Evolutionary conservation across 768 basidiomycete genomes (phyloP).

Genomic region (Xerocomellus intermedius): DNA sequence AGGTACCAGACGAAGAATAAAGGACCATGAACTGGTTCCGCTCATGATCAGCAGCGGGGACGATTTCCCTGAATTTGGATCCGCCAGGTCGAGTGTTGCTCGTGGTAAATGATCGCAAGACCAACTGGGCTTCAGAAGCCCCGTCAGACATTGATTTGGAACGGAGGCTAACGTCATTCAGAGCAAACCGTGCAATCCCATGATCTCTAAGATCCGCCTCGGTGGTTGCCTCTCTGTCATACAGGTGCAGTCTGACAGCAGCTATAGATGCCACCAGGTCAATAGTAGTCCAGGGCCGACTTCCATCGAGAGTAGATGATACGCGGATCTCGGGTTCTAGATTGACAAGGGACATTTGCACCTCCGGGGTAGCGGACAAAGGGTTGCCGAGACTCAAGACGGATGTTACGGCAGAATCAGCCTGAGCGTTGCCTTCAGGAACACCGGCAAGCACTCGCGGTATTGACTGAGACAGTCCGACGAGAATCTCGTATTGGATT

Average conservation of each 20-base stretch:
- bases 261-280: constrained; percentile 73
- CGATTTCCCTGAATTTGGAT: constrained; percentile 90
- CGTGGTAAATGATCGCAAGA: constrained; percentile 90
- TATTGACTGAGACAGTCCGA: constrained; percentile 65
- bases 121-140: constrained; percentile 81
- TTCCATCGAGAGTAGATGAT: constrained; percentile 20
- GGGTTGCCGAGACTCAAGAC: constrained; percentile 3
- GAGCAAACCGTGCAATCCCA: constrained; percentile 82
- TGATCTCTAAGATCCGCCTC: constrained; percentile 63
- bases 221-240: constrained; percentile 61
- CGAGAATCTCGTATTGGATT: constrained; percentile 71
- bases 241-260: constrained; percentile 81
- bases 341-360: constrained; percentile 13
- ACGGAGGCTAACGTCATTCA: constrained; percentile 76
- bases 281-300: constrained; percentile 57
- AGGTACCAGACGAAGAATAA: constrained; percentile 69
- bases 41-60: constrained; percentile 85
- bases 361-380: not conserved
- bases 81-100: constrained; percentile 80
- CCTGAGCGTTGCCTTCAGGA: constrained; percentile 41
- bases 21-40: constrained; percentile 93
- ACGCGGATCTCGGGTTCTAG: constrained; percentile 58
- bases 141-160: constrained; percentile 82
- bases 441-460: constrained; percentile 57
- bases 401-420: constrained; percentile 24